A percentile compares a stretch with the other conserved stretches of the same genome.
These are phyloP conservation scores for Wickerhamiella pararugosa DNA, from an alignment of 1,139 yeast genomes.

Conservation along the genomic window DNA sequence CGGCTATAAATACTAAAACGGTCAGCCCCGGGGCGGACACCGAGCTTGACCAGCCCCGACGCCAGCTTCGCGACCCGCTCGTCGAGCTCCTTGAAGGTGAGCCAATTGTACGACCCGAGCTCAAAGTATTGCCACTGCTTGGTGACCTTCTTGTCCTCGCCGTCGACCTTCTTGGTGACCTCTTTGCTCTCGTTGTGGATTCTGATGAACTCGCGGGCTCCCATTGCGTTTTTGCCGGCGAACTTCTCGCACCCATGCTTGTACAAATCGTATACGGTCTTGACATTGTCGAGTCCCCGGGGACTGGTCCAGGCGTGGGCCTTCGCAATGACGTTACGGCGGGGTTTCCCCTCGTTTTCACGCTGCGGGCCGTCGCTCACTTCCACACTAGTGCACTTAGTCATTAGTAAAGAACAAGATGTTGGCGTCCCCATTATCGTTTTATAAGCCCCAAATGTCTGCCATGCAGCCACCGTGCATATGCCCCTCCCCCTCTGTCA, in stretches of 20 bases:
- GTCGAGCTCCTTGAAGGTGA: constrained; percentile 45
- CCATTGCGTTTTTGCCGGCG: constrained; percentile 47
- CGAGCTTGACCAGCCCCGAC: constrained; percentile 60
- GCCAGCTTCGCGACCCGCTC: constrained; percentile 42
- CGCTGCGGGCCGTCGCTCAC: constrained; percentile 30
- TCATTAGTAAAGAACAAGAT: no score
- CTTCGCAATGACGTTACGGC: constrained; percentile 54
- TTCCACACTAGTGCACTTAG: constrained; percentile 7
- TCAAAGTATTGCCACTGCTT: constrained; percentile 86
- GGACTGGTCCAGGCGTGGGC: constrained; percentile 32
- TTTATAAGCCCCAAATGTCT: no score
- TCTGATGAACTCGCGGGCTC: constrained; percentile 63
- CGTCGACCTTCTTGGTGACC: constrained; percentile 64
- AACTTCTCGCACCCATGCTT: constrained; percentile 47
- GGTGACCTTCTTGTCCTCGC: constrained; percentile 52
- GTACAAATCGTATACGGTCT: constrained; percentile 57
- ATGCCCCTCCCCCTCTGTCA: no score
- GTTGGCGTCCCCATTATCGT: no score
- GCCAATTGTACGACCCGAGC: constrained; percentile 52
- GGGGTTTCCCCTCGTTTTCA: constrained; percentile 82
- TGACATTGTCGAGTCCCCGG: constrained; percentile 21
- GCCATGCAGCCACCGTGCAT: no score
- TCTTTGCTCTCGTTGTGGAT: constrained; percentile 62
- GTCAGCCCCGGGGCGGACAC: constrained; percentile 53
- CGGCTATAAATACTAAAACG: constrained; percentile 73